Conservation (phyloP, 345 rosid species). For the Moricandia arvensis region DNA sequence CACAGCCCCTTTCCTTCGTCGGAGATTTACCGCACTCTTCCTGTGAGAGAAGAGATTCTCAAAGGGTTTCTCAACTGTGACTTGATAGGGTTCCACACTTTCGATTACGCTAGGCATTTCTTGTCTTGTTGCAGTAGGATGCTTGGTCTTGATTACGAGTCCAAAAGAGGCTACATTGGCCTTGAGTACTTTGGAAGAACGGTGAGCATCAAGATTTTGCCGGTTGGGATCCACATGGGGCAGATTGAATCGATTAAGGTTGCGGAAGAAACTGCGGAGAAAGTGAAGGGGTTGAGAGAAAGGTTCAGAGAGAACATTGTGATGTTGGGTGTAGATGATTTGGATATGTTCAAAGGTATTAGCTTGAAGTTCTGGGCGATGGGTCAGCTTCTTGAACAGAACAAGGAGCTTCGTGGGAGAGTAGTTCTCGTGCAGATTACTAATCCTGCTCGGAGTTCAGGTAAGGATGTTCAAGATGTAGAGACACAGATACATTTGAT, state of each 20-base stretch:
- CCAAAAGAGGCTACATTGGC: conserved; percentile 83
- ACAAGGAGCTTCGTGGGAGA: conserved; percentile 46
- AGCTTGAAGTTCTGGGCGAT: conserved; percentile 68
- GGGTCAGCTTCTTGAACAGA: conserved; percentile 57
- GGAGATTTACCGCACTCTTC: conserved; percentile 64
- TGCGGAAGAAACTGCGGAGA: conserved; percentile 38
- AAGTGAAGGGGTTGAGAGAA: conserved; percentile 58
- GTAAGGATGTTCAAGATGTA: conserved; percentile 70
- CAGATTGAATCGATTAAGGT: conserved; percentile 55
- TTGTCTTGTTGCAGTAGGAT: conserved; percentile 79
- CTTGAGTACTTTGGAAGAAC: conserved; percentile 75
- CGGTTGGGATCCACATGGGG: conserved; percentile 75
- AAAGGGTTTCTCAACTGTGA: conserved; percentile 74
- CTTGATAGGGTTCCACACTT: conserved; percentile 79
- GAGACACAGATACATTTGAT: conserved; percentile 42
- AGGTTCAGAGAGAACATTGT: conserved; percentile 50
- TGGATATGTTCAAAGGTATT: conserved; percentile 80
- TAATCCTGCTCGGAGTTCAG: conserved; percentile 78
- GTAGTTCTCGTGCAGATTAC: conserved; percentile 71
- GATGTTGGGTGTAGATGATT: conserved; percentile 76
- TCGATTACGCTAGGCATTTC: conserved; percentile 88
- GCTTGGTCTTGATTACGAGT: conserved; percentile 74
- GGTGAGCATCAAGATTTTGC: conserved; percentile 73
- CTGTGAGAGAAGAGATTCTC: conserved; percentile 73
- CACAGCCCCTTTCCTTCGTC: conserved; percentile 80